Base-by-base conservation (phyloP, 2,329 filamentous ascomycete genomes). In the Ascochyta clinopodiicola region DNA sequence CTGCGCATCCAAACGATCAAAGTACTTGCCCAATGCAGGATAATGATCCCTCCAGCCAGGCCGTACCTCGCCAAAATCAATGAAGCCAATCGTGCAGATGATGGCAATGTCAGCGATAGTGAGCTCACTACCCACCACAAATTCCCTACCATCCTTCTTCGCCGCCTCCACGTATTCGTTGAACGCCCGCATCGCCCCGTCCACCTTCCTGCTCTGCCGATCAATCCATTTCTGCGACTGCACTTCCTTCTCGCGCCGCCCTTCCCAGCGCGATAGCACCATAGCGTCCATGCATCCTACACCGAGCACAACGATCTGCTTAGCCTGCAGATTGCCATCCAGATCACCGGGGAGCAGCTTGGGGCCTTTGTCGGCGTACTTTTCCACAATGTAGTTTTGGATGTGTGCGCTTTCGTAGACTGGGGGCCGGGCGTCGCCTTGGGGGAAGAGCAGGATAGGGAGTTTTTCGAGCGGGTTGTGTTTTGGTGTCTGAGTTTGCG, bases 391-490 rank as follows among this genome's bases (percentile, higher is more conserved):
- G 54, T 64, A 63, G 31, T 49, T 53, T 22, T 58, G 53, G 24
- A 64, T 64, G 42, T 63, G 62, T 27, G 60, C 60, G 35, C 38
- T 51, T 51, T 63, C 60, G 51, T 63, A 63, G 12, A 64, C 58
- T 10, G 58, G 60, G 3, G 48, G 27, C 1, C 54, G 32, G 9
- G 31, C 35, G 35, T 64, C 60, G 4, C 17, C 42, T 4, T 56
- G 37, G 1, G 57, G 61, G 25, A 72, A 62, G 46, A 79, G 64
- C 6, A 78, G 58, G 2, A 78, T 71, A 0, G 75, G 75, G 0
- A 78, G 67, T 44, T 78, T 77, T 35, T 78, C 76, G 5, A 78
- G 57, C 0, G 77, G 77, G 35, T 78, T 78, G 69, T 77, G 70
- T 35, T 64, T 54, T 1, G 75, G 74, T 12, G 73, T 78, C 42